Evolutionary conservation across 371 early-diverging fungal species (phyloP).

Genomic region (Saksenaea vasiformis): DNA sequence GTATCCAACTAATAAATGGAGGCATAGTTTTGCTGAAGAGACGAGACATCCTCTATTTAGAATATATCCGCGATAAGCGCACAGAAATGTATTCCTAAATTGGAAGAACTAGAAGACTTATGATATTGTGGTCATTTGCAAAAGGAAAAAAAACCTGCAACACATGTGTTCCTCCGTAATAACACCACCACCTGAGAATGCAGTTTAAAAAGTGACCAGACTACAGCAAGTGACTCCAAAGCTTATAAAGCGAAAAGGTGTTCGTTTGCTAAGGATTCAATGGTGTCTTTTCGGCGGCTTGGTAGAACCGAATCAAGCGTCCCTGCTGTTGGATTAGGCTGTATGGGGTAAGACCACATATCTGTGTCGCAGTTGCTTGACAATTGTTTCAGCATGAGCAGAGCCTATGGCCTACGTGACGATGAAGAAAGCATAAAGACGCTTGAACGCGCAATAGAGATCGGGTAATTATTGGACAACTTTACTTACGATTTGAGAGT

Average conservation of each 20-base stretch:
- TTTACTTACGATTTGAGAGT: slow-evolving; percentile 13
- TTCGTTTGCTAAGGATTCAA: neutral
- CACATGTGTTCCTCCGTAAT: no score
- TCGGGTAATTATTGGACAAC: slow-evolving; percentile 15
- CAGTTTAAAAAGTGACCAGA: no score
- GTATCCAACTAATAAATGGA: no score
- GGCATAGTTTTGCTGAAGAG: no score
- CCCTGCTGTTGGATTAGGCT: slow-evolving; percentile 14
- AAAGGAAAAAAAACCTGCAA: no score
- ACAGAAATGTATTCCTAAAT: no score
- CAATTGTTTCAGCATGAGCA: slow-evolving; percentile 12
- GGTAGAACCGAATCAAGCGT: slow-evolving; percentile 7
- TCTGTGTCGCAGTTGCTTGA: neutral
- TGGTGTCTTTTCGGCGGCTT: neutral
- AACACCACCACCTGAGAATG: no score
- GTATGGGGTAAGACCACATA: slow-evolving; percentile 9
- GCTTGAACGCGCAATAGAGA: slow-evolving; percentile 30
- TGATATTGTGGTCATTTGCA: no score
- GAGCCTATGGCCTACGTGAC: neutral
- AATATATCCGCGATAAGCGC: no score
- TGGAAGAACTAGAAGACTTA: no score
- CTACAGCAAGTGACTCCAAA: neutral
- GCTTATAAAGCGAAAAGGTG: neutral
- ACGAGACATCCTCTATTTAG: no score
- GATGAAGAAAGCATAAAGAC: slow-evolving; percentile 34